Percentiles rank a stretch among this genome's conserved stretches.
Evolutionary conservation across 768 basidiomycete species (phyloP).

Genomic region (Mycena leptocephala): DNA sequence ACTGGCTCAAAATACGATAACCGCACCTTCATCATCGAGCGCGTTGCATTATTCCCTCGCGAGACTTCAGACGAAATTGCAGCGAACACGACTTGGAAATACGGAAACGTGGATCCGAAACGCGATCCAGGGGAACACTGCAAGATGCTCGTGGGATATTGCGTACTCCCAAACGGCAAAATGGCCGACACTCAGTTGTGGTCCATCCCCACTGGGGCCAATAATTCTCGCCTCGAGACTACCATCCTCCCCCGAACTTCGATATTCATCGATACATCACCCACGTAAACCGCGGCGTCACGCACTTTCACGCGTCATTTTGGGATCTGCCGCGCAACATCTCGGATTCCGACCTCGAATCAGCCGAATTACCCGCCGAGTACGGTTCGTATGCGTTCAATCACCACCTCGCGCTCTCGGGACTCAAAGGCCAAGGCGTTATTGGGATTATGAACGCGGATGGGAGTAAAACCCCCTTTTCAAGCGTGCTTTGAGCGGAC

Average conservation of each 20-base stretch:
- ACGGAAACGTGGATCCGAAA: neutral
- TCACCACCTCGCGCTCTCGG: too few relatives aligned
- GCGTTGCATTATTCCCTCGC: neutral
- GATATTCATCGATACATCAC: neutral
- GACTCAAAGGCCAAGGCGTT: neutral
- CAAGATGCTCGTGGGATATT: neutral
- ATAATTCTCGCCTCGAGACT: too few relatives aligned
- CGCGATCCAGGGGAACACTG: neutral
- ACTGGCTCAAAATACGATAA: constrained; percentile 1
- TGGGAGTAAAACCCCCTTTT: neutral
- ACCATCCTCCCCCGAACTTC: neutral
- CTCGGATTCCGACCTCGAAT: neutral
- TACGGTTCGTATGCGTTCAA: neutral
- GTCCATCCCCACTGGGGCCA: too few relatives aligned
- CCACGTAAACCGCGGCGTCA: too few relatives aligned
- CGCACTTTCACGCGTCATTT: constrained; percentile 1
- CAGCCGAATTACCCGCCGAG: neutral
- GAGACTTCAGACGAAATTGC: neutral
- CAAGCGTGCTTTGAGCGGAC: neutral
- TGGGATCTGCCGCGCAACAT: neutral
- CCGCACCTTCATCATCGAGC: constrained; percentile 10
- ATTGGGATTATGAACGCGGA: neutral
- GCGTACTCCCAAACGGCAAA: neutral
- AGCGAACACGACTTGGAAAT: too few relatives aligned
- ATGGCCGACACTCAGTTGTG: neutral